Evolutionary conservation across 441 rosid genomes (phyloP).

Genomic region (Capsella rubella): DNA sequence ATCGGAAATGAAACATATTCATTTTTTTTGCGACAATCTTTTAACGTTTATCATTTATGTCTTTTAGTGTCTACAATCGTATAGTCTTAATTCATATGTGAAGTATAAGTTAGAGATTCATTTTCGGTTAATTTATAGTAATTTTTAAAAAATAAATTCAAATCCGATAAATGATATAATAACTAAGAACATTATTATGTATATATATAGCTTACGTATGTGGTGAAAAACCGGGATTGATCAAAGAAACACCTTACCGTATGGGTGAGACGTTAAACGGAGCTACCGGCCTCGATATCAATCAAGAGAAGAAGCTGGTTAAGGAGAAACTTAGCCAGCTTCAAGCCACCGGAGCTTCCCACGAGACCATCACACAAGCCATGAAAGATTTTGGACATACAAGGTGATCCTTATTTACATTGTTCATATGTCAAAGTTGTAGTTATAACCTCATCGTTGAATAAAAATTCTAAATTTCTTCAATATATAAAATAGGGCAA

Average conservation of each 20-base stretch:
- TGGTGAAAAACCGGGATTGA: slow-evolving; percentile 74
- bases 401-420: slow-evolving; percentile 41
- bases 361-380: slow-evolving; percentile 47
- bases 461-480: neutral
- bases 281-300: slow-evolving; percentile 58
- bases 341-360: slow-evolving; percentile 51
- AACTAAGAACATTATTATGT: slow-evolving; percentile 1
- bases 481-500: slow-evolving; percentile 30
- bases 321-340: slow-evolving; percentile 54
- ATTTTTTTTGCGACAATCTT: neutral
- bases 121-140: neutral
- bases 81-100: neutral
- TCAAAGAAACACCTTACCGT: slow-evolving; percentile 56
- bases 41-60: neutral
- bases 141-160: too few species aligned
- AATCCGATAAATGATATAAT: neutral
- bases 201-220: slow-evolving; percentile 70
- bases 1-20: slow-evolving; percentile 3
- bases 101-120: neutral
- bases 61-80: neutral
- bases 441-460: neutral
- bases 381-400: slow-evolving; percentile 71
- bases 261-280: slow-evolving; percentile 79
- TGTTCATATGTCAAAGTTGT: too few species aligned
- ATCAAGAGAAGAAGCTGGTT: slow-evolving; percentile 51